Percentiles rank a stretch among this genome's conserved stretches.
Conservation (phyloP, 306 rosid species). For the Glycine latifolia region DNA sequence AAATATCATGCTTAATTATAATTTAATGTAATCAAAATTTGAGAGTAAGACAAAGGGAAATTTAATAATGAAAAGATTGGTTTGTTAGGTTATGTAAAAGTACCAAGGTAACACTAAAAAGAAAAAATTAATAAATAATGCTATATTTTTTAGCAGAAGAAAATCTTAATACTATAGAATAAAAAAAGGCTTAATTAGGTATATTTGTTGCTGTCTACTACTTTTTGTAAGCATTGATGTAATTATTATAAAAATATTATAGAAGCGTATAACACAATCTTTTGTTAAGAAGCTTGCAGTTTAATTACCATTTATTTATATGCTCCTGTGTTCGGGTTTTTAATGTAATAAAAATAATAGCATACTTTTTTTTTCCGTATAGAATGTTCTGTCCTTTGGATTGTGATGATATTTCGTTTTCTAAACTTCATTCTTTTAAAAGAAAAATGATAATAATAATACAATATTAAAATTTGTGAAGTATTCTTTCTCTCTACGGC, state of each 20-base stretch:
- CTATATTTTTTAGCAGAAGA: background rate
- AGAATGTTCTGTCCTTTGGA: background rate
- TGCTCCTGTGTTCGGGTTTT: no score
- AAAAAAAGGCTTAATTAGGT: background rate
- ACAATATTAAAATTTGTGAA: background rate
- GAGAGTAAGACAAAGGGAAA: no score
- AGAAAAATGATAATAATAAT: background rate
- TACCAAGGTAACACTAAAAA: background rate
- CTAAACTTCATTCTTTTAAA: background rate
- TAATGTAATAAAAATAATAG: background rate
- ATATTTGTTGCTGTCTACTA: background rate
- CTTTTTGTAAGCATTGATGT: background rate
- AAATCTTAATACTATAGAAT: background rate
- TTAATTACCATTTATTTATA: background rate
- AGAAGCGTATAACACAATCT: background rate
- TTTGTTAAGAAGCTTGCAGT: background rate
- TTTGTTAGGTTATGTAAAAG: no score
- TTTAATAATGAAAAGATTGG: no score
- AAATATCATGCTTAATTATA: no score
- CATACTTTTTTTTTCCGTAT: background rate
- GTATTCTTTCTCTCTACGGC: background rate
- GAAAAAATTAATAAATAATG: no score
- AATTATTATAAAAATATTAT: background rate
- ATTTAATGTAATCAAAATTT: no score
- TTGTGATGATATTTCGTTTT: background rate